Percentiles rank a stretch among this genome's conserved stretches.
Conservation (phyloP, 371 early-diverging fungal species). For the Sporodiniella umbellata region DNA sequence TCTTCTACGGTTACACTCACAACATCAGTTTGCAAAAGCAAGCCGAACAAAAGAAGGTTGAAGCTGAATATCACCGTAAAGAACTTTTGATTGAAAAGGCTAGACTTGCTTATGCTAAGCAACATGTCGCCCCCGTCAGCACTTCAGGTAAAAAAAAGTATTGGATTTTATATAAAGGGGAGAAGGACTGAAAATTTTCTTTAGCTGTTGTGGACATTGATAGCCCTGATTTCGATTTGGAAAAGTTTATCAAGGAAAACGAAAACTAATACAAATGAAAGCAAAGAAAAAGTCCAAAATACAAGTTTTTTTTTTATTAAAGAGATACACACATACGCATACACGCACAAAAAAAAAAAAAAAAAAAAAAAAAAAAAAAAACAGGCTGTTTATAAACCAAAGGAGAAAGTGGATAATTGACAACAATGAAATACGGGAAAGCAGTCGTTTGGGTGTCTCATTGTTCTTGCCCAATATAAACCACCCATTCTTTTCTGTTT, state of each 20-base stretch:
- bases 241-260: constrained; percentile 53
- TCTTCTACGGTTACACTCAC: constrained; percentile 72
- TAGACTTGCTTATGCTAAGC: constrained; percentile 65
- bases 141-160: constrained; percentile 5
- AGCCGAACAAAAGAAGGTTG: constrained; percentile 53
- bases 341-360: constrained; percentile 16
- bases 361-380: background rate
- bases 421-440: background rate
- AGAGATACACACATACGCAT: too few relatives aligned
- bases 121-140: constrained; percentile 32
- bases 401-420: background rate
- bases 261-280: constrained; percentile 24
- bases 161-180: constrained; percentile 7
- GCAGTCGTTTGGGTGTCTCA: background rate
- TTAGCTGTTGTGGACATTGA: constrained; percentile 48
- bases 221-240: constrained; percentile 65
- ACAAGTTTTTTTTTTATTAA: background rate
- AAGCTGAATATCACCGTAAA: constrained; percentile 63
- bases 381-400: background rate
- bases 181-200: background rate
- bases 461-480: too few relatives aligned
- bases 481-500: background rate
- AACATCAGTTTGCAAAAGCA: constrained; percentile 61
- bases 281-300: too few relatives aligned
- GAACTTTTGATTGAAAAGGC: constrained; percentile 71